Conservation (phyloP, 768 basidiomycete species). For the Tricholoma saponaceum region DNA sequence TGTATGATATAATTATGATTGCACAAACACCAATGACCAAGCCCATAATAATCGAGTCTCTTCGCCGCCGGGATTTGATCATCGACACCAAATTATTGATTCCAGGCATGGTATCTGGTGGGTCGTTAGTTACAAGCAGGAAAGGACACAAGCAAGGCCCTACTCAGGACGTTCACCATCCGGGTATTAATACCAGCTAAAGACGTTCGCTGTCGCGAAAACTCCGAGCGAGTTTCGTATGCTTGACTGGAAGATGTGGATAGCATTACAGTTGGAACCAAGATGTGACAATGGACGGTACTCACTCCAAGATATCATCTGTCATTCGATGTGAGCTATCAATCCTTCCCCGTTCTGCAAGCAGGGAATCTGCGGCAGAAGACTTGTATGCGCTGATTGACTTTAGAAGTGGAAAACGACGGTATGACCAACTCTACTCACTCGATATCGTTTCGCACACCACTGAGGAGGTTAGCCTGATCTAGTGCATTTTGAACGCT, state of each 20-base stretch:
- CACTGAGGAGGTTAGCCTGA: conserved; percentile 81
- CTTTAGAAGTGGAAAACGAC: neutral
- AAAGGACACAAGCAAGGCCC: conserved; percentile 22
- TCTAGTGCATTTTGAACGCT: conserved; percentile 83
- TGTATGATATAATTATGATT: conserved; percentile 47
- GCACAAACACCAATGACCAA: conserved; percentile 83
- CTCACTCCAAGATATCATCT: conserved; percentile 85
- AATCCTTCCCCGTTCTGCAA: conserved; percentile 85
- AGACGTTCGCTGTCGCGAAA: conserved; percentile 73
- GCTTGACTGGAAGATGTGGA: conserved; percentile 66
- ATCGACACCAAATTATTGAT: conserved; percentile 86
- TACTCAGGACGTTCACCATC: conserved; percentile 81
- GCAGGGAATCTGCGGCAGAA: conserved; percentile 78
- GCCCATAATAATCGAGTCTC: conserved; percentile 89
- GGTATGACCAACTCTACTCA: conserved; percentile 31
- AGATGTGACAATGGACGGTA: neutral
- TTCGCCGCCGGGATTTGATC: conserved; percentile 87
- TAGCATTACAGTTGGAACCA: conserved; percentile 1
- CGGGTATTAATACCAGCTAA: conserved; percentile 78
- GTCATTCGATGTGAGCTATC: conserved; percentile 95
- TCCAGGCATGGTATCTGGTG: conserved; percentile 83
- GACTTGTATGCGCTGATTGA: conserved; percentile 80
- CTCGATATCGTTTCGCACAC: conserved; percentile 96
- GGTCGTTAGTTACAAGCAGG: neutral
- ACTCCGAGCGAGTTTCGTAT: conserved; percentile 93